Evolutionary conservation across 345 rosid species (phyloP).

Genomic region (Gossypium raimondii): DNA sequence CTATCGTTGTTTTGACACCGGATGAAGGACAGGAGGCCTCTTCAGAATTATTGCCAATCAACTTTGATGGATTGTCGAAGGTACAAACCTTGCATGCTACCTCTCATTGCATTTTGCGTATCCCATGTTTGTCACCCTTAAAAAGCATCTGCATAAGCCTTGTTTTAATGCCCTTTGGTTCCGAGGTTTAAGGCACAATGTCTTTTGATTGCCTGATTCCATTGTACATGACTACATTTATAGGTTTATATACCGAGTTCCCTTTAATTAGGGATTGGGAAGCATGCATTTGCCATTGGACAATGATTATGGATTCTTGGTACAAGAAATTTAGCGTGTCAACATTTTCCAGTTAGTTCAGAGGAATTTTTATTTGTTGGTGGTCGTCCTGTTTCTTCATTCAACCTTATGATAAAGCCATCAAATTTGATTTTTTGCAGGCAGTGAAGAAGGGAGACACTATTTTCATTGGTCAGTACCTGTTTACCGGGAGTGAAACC

Average conservation of each 20-base stretch:
- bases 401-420: constrained; percentile 7
- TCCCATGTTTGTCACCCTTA: not conserved
- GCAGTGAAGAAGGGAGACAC: constrained; percentile 92
- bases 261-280: not conserved
- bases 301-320: not conserved
- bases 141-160: not conserved
- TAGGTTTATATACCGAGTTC: not conserved
- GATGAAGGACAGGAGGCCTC: constrained; percentile 77
- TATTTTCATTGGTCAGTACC: constrained; percentile 85
- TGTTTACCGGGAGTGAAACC: constrained; percentile 96
- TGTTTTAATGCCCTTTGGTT: not conserved
- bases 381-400: not conserved
- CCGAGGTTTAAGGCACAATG: not conserved
- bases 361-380: not conserved
- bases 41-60: constrained; percentile 83
- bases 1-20: constrained; percentile 71
- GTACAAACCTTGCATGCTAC: constrained; percentile 24
- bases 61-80: constrained; percentile 82
- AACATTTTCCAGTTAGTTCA: not conserved
- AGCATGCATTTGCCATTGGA: not conserved
- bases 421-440: constrained; percentile 42
- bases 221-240: not conserved
- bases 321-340: not conserved
- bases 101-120: not conserved
- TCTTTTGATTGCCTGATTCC: not conserved